Conservation (phyloP, 2,329 filamentous ascomycete genomes). For the Sporothrix brunneoviolacea region DNA sequence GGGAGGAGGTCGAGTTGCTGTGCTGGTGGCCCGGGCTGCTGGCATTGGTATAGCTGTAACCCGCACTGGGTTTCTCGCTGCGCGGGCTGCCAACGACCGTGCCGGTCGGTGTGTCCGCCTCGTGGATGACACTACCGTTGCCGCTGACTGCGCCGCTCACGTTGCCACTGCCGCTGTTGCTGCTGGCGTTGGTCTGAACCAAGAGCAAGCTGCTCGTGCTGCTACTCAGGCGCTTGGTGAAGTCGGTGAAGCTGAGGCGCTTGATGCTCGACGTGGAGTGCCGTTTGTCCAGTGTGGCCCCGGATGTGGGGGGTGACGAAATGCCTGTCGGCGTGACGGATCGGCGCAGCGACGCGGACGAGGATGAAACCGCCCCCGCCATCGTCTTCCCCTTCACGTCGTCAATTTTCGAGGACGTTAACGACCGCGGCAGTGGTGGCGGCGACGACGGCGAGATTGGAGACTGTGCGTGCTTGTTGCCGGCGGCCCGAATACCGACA, state of each 20-base stretch:
- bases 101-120: conserved; percentile 8
- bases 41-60: conserved; percentile 18
- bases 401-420: conserved; percentile 3
- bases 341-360: too few relatives aligned
- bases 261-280: conserved; percentile 49
- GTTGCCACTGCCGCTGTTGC: conserved; percentile 42
- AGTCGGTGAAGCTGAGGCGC: conserved; percentile 55
- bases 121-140: conserved; percentile 22
- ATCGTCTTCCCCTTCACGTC: conserved; percentile 1
- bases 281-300: conserved; percentile 33
- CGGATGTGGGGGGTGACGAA: too few relatives aligned
- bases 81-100: conserved; percentile 13
- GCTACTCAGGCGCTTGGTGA: conserved; percentile 53
- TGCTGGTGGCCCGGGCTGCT: conserved; percentile 11
- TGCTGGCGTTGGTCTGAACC: conserved; percentile 47
- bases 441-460: conserved; percentile 17
- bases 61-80: conserved; percentile 20
- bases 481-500: conserved; percentile 20
- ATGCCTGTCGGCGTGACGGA: too few relatives aligned
- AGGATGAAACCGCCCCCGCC: neutral
- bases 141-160: conserved; percentile 18
- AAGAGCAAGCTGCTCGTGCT: conserved; percentile 54
- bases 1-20: conserved; percentile 3
- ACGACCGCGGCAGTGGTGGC: conserved; percentile 18
- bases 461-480: conserved; percentile 29